These are phyloP conservation scores for Vitis cinerea DNA, from an alignment of 164 flowering plant genomes.

Conservation along the genomic window DNA sequence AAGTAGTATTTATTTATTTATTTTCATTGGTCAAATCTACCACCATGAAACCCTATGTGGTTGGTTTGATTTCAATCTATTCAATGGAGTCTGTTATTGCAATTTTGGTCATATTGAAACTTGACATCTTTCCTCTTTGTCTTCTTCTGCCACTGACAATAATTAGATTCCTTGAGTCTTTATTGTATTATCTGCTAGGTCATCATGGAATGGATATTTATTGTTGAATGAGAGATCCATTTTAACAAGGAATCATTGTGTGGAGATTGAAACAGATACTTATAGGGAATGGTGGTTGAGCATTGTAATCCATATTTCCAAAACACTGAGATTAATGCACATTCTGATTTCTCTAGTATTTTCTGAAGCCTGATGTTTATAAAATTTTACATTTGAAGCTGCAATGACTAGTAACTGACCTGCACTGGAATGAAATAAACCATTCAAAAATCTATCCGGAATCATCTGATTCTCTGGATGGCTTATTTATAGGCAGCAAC, in stretches of 20 bases:
- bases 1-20: no score
- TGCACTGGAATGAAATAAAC: slow-evolving; percentile 27
- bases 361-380: no score
- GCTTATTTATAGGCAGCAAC: slow-evolving; percentile 15
- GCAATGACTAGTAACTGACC: background rate
- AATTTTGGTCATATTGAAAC: background rate
- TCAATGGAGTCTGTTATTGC: slow-evolving; percentile 1
- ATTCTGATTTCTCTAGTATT: no score
- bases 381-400: no score
- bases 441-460: slow-evolving; percentile 31
- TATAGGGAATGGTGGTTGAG: no score
- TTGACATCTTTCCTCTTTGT: background rate
- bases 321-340: no score
- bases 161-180: background rate
- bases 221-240: no score
- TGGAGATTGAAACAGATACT: no score
- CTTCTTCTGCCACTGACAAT: background rate
- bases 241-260: no score
- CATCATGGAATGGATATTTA: background rate
- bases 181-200: background rate
- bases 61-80: background rate
- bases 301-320: no score
- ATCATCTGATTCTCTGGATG: slow-evolving; percentile 41
- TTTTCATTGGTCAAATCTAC: background rate
- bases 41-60: background rate